Evolutionary conservation across 768 basidiomycete species (phyloP).

Genomic region (Lactifluus volemus): DNA sequence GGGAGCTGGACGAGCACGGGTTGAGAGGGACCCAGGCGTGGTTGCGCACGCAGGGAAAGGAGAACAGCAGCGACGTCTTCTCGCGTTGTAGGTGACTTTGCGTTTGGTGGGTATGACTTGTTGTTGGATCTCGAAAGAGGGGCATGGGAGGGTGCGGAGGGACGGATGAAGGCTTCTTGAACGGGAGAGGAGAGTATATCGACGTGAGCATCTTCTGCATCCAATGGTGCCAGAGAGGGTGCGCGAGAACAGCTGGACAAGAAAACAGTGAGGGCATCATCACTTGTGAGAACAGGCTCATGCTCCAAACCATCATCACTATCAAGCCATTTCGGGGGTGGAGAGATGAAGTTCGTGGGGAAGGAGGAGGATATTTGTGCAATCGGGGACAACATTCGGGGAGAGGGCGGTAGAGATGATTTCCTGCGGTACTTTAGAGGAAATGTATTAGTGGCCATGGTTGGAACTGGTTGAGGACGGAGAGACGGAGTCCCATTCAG

Average conservation of each 20-base stretch:
- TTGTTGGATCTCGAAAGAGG: neutral
- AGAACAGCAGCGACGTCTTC: conserved; percentile 17
- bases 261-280: conserved; percentile 16
- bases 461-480: too few species aligned
- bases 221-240: conserved; percentile 13
- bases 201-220: neutral
- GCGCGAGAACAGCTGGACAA: conserved; percentile 11
- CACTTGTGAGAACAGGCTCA: conserved; percentile 18
- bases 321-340: conserved; percentile 10
- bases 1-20: too few species aligned
- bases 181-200: conserved; percentile 7
- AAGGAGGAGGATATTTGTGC: neutral
- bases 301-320: conserved; percentile 17
- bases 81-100: conserved; percentile 2
- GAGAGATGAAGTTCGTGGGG: neutral
- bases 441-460: neutral
- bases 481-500: too few species aligned
- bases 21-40: conserved; percentile 10
- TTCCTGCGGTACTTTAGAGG: too few species aligned
- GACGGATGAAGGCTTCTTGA: conserved; percentile 13
- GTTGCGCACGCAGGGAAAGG: conserved; percentile 5
- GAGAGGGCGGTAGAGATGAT: neutral
- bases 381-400: conserved; percentile 7
- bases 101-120: neutral
- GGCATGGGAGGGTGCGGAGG: neutral